Base-by-base conservation (phyloP, 2,329 filamentous ascomycete species). In the Pseudopithomyces chartarum region DNA sequence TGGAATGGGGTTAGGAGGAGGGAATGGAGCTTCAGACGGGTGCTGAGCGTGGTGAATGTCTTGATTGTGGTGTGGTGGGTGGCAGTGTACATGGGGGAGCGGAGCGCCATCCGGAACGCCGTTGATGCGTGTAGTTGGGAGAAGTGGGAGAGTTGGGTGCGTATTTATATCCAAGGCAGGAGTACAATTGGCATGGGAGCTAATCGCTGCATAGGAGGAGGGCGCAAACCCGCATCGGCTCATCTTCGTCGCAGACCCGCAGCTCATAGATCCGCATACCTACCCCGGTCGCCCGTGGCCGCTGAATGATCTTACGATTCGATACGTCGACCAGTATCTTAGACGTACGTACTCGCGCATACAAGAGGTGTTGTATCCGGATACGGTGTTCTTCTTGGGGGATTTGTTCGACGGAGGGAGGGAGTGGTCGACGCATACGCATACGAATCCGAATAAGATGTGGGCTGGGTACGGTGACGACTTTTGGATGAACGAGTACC, bases 361-460 rank as follows among this genome's bases (percentile, higher is more conserved):
- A 56, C 92, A 97, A 69, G 79, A 84, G 17, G 79, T 85, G 17
- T 81, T 98, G 13, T 85, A 85, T n/a, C 95, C 95, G 0, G 92
- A 97, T 71, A 93, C 90, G 15, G 81, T 96, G 1, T 86, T 97
- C 71, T 98, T 99, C 71, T 81, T 99, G 0, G 95, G 95, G 7
- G 95, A 99, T 71, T 80, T 99, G 0, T 97, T 99, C 68, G 95
- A 99, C 71, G 95, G 95, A 3, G 95, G 95, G 8, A 85, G 95
- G 64, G 95, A 99, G 80, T 99, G 95, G 95, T 90, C 88, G 64
- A 94, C 93, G 12, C 79, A 67, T 42, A 73, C 72, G 6, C 71
- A 68, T 6, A 66, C 57, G 15, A 84, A 80, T 51, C 82, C 91
- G 0, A 86, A 90, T 67, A 80, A 83, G 60, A 91, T 88, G 81